Base-by-base conservation (phyloP, 768 basidiomycete species). In the Lactarius vividus region DNA sequence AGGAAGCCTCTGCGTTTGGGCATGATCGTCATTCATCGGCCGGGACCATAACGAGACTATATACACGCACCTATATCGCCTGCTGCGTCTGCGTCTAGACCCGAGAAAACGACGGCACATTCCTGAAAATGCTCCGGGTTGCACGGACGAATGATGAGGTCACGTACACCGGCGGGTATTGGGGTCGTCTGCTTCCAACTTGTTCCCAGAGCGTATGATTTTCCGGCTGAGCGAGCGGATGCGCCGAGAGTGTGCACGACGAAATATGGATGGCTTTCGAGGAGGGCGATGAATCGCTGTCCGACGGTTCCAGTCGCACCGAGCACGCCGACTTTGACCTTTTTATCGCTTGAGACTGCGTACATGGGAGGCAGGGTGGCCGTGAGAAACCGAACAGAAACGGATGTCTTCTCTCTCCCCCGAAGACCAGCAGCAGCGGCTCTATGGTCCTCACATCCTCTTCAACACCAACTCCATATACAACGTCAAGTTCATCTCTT, bases 291-390 rank as follows among this genome's bases (percentile, higher is more conserved):
- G 77, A 98, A 99, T 46, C 95, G 85, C 77, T 98, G 96, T 28
- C 96, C 96, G 57, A 98, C 96, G 56, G 94, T 97, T 64, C 96
- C 94, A 0, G 93, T 96, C 1, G 94, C 93, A 37, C 93, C 93
- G 10, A 95, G 81, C 56, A 96, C 79, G 66, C 92, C 93, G 65
- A 96, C 91, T 53, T 78, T 80, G 68, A 81, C 73, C 3, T 71
- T 66, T 37, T 70, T 63, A 46, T 56, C 61, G 61, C 71, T 71
- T 13, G 65, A 64, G 46, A 73, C 70, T 54, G 40, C 57, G 70
- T 61, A 53, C 67, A 69, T 62, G 11, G 46, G 23, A 56, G 3
- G 37, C 20, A 46, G 28, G 53, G 39, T 44, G 42, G 56, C 54
- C 40, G 52, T 49, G 59, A 42, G 61, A 53, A 53, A 55, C 37